A percentile compares a stretch with the other conserved stretches of the same genome.
These are phyloP conservation scores for Fomitopsis palustris DNA, from an alignment of 1,284 basidiomycete genomes.

Conservation along the genomic window DNA sequence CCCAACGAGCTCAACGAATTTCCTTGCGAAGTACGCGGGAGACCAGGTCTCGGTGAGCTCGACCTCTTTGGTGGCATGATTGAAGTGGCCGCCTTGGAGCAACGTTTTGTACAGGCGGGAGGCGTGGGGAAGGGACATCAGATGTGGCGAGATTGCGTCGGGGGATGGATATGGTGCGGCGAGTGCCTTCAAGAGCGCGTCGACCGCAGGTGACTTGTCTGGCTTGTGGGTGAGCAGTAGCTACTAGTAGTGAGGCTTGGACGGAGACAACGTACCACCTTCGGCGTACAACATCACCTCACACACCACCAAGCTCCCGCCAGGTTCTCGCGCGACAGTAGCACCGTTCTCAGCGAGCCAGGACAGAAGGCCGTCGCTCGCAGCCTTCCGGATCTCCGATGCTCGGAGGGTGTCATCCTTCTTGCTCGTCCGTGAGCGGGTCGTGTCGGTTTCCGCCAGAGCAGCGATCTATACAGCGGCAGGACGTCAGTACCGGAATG, in stretches of 20 bases:
- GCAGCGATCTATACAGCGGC: slow-evolving; percentile 45
- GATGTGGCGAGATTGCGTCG: slow-evolving; percentile 48
- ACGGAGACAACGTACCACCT: slow-evolving; percentile 54
- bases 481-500: neutral
- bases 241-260: neutral
- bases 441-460: slow-evolving; percentile 68
- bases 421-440: slow-evolving; percentile 71
- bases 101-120: slow-evolving; percentile 83
- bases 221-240: neutral
- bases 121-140: slow-evolving; percentile 76
- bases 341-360: slow-evolving; percentile 62
- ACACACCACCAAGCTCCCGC: slow-evolving; percentile 69
- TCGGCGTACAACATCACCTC: slow-evolving; percentile 82
- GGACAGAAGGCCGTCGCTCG: slow-evolving; percentile 65
- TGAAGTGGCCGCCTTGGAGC: slow-evolving; percentile 87
- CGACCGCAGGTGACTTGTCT: slow-evolving; percentile 70
- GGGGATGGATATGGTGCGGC: slow-evolving; percentile 51
- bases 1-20: slow-evolving; percentile 59
- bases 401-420: slow-evolving; percentile 62
- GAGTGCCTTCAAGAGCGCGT: slow-evolving; percentile 57
- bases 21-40: slow-evolving; percentile 50
- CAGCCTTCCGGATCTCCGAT: slow-evolving; percentile 66
- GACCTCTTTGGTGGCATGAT: slow-evolving; percentile 54
- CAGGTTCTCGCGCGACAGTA: slow-evolving; percentile 66
- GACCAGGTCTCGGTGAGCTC: slow-evolving; percentile 47